Base-by-base conservation (phyloP, 352 stramenopile species). In the Pythium rishiriense region DNA sequence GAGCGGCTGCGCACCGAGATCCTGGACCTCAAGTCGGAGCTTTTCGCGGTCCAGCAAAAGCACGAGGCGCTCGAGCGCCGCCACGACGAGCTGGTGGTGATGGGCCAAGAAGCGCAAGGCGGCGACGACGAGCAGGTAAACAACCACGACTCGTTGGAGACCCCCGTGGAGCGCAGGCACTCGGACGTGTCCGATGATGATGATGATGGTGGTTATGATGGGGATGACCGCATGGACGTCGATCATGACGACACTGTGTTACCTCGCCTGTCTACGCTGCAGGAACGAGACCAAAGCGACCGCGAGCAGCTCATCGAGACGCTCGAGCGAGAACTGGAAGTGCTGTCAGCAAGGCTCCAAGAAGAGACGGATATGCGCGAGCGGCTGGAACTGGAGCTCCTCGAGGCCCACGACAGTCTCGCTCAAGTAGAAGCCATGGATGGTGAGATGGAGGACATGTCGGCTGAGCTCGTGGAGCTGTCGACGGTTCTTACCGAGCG, bases 1-100 rank as follows among this genome's bases (percentile, higher is more conserved):
- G 86, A 95, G 66, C 82, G 86, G 19, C 86, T 93, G 62, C 84
- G 86, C 3, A 90, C 81, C 0, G 83, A 95, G 69, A 92, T 95
- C 42, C 76, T 93, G 72, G 86, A 95, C 61, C 79, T 95, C 58
- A 89, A 95, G 64, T 93, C 83, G 49, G 86, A 95, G 70, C 68
- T 95, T 10, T 91, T 82, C 45, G 75, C 75, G 24, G 68, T 94
- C 21, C 84, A 90, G 58, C 79, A 90, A 35, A 90, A 90, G 53
- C 71, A 73, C 51, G 82, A 87, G 60, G 43, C 24, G 37, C 37
- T 43, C 3, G 72, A 69, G 12, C 37, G 14, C 4, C 37, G 12
- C 37, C 8, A 21, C 37, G 37, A 43, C 11, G n/a, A 43, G 11
- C 11, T 39, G 33, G 17, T 14, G 7, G 33, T 39, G 33, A 17